Base-by-base conservation (phyloP, 441 rosid genomes). In the Populus hybrid region DNA sequence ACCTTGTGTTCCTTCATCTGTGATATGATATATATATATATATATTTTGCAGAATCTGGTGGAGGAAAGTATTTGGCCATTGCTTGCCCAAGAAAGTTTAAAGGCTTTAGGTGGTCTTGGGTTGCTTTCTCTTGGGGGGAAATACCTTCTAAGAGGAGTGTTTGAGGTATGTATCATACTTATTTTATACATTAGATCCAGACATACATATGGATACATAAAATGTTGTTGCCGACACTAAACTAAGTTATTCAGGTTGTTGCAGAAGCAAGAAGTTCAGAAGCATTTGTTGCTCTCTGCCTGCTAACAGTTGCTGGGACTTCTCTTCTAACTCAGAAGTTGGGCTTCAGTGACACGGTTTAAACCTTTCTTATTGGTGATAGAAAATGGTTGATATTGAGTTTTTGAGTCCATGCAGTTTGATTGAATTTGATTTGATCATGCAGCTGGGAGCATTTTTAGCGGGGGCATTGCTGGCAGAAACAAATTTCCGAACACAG, bases 281-380 rank as follows among this genome's bases (percentile, higher is more conserved):
- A 95, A 83, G 99, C 97, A 73, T 94, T 96, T 86, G 93, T 96
- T 79, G 98, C 98, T 77, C 95, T 96, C 76, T 96, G 95, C 85
- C 89, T 96, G 83, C 89, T 96, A 75, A 96, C 97, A 4, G 97
- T 96, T 82, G 89, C 95, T 72, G 97, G 97, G 84, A 96, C 97
- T 81, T 96, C 98, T 54, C 98, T 94, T 79, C 75, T 86, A 77
- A 96, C 99, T 70, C 97, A 95, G 84, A 82, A 87, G 83, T 88
- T 95, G 84, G 99, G 99, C 78, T 96, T 96, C 85, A 96, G 95
- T 65, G 99, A 95, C 82, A 95, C 99, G 88, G 99, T 94, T 83
- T 74, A 20, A 26, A 35, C 80, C 72, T 73, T 65, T 38, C 69
- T 59, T 34, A 69, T 75, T 46, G n/a, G 32, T 77, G 73, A 75